Conservation (phyloP, 495 filamentous ascomycete species). For the Cryomyces minteri region DNA sequence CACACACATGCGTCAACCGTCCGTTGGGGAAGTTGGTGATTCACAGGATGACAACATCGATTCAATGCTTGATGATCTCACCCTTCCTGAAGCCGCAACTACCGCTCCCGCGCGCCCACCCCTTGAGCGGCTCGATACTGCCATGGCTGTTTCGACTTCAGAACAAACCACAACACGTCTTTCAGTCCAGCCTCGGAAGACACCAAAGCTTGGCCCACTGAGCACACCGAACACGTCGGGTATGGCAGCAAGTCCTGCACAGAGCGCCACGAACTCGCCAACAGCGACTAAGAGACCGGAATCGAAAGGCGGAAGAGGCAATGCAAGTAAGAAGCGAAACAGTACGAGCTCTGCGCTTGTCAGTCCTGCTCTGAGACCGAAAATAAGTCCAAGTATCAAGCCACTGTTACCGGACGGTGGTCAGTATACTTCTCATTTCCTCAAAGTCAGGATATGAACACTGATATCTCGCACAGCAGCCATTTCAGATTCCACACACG, state of each 20-base stretch:
- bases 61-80: slow-evolving; percentile 15
- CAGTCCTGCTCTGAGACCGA: slow-evolving; percentile 71
- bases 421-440: slow-evolving; percentile 21
- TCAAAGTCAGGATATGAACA: neutral
- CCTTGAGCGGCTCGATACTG: slow-evolving; percentile 8
- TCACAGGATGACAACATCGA: neutral
- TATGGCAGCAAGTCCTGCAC: no score
- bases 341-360: slow-evolving; percentile 62
- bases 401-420: slow-evolving; percentile 65
- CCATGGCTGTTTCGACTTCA: neutral
- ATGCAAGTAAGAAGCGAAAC: slow-evolving; percentile 42
- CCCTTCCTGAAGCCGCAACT: slow-evolving; percentile 19
- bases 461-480: slow-evolving; percentile 4
- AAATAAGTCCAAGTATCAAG: slow-evolving; percentile 88
- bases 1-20: no score
- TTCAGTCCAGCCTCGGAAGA: slow-evolving; percentile 15
- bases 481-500: slow-evolving; percentile 52
- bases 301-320: slow-evolving; percentile 6
- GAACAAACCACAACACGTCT: slow-evolving; percentile 14
- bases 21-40: neutral
- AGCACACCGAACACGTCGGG: no score
- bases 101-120: slow-evolving; percentile 4
- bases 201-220: slow-evolving; percentile 13
- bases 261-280: neutral
- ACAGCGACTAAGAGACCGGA: neutral